phyloP scores from a whole-genome alignment of 2,329 filamentous ascomycete genomes.

The Ophiostoma perfectum region DNA sequence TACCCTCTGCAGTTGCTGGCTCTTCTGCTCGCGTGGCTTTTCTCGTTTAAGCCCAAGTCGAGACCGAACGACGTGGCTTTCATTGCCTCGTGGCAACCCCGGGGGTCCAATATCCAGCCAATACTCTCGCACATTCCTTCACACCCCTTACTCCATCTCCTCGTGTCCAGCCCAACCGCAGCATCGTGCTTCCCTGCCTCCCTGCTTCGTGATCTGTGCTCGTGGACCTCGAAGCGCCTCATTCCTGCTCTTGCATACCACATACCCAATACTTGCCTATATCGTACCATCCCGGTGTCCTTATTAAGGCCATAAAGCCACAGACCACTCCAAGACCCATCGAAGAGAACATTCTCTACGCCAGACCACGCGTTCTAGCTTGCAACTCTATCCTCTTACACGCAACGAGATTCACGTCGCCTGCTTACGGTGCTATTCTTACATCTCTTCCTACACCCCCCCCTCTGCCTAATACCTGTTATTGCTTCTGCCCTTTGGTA shows the following conservation, averaged over 20 bases:
- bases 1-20: background rate
- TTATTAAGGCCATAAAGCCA: constrained; percentile 1
- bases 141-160: background rate
- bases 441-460: background rate
- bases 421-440: too few relatives aligned
- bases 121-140: background rate
- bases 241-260: background rate
- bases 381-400: background rate
- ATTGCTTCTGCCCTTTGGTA: background rate
- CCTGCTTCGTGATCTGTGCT: background rate
- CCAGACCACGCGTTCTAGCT: constrained; percentile 3
- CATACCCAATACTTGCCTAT: constrained; percentile 9
- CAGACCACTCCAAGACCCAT: constrained; percentile 1
- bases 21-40: constrained; percentile 6
- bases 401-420: too few relatives aligned
- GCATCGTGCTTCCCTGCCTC: background rate
- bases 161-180: background rate
- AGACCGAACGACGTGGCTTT: background rate
- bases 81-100: constrained; percentile 10
- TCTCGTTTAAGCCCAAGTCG: background rate
- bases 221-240: background rate
- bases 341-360: constrained; percentile 4
- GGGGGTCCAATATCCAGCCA: background rate
- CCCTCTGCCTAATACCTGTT: background rate
- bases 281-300: background rate